Conservation (phyloP, 768 basidiomycete genomes). For the Pleurotus tuoliensis region DNA sequence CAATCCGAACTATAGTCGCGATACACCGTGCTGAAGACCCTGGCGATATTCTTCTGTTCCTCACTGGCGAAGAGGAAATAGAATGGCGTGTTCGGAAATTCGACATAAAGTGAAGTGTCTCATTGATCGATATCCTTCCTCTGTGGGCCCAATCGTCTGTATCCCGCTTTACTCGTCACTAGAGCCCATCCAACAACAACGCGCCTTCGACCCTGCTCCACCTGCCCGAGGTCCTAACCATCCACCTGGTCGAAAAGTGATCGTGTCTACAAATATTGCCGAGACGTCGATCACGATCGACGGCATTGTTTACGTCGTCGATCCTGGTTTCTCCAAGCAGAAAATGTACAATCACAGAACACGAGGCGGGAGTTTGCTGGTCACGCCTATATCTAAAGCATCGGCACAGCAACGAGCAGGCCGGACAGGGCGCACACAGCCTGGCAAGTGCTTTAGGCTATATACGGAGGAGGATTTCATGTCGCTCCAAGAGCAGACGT, state of each 20-base stretch:
- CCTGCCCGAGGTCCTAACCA: constrained; percentile 53
- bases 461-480: constrained; percentile 98
- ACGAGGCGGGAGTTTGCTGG: constrained; percentile 90
- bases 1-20: constrained; percentile 93
- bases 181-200: constrained; percentile 91
- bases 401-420: constrained; percentile 95
- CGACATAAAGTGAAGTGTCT: constrained; percentile 87
- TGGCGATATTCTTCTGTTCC: constrained; percentile 90
- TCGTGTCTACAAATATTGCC: constrained; percentile 95
- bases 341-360: constrained; percentile 98
- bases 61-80: constrained; percentile 98
- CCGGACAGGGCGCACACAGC: constrained; percentile 92
- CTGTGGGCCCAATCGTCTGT: constrained; percentile 84
- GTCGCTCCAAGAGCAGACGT: constrained; percentile 91
- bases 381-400: constrained; percentile 95
- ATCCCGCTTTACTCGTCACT: constrained; percentile 94
- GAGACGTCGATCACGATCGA: constrained; percentile 98
- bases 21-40: constrained; percentile 94
- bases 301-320: constrained; percentile 97
- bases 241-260: constrained; percentile 87
- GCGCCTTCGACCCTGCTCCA: constrained; percentile 90
- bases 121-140: constrained; percentile 58
- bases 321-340: constrained; percentile 96
- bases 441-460: constrained; percentile 95
- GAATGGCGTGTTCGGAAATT: constrained; percentile 95